Conservation (phyloP, 1,284 basidiomycete genomes). For the Leccinum variabile region DNA sequence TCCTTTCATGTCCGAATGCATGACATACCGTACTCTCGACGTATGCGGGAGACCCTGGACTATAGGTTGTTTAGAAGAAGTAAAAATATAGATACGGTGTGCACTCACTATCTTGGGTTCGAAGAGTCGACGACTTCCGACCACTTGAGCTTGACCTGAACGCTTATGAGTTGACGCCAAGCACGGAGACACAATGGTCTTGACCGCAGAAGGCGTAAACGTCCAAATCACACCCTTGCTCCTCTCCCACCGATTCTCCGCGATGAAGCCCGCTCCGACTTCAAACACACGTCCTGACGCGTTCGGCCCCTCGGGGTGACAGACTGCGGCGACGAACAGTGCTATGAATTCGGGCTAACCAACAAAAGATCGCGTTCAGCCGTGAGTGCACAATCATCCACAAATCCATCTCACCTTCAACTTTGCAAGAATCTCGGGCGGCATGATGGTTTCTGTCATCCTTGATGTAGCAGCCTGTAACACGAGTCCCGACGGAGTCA, state of each 20-base stretch:
- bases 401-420: conserved; percentile 58
- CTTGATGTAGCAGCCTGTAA: conserved; percentile 84
- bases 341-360: conserved; percentile 87
- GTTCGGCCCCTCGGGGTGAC: conserved; percentile 79
- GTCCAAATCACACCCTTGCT: conserved; percentile 87
- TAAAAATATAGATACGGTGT: no score
- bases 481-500: background rate
- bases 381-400: background rate
- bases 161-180: conserved; percentile 3
- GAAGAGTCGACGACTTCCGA: conserved; percentile 81
- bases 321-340: conserved; percentile 82
- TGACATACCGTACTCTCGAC: conserved; percentile 60
- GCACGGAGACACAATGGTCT: conserved; percentile 22
- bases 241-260: conserved; percentile 93
- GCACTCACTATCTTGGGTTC: conserved; percentile 67
- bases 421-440: conserved; percentile 93
- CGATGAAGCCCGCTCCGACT: conserved; percentile 91
- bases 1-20: background rate
- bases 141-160: conserved; percentile 80
- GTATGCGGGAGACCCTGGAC: conserved; percentile 71
- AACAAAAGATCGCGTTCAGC: background rate
- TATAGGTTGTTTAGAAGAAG: conserved; percentile 29
- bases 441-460: conserved; percentile 96
- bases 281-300: conserved; percentile 91
- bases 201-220: conserved; percentile 93